Evolutionary conservation across 1,284 basidiomycete species (phyloP).

Genomic region (Calocybe gambosa): DNA sequence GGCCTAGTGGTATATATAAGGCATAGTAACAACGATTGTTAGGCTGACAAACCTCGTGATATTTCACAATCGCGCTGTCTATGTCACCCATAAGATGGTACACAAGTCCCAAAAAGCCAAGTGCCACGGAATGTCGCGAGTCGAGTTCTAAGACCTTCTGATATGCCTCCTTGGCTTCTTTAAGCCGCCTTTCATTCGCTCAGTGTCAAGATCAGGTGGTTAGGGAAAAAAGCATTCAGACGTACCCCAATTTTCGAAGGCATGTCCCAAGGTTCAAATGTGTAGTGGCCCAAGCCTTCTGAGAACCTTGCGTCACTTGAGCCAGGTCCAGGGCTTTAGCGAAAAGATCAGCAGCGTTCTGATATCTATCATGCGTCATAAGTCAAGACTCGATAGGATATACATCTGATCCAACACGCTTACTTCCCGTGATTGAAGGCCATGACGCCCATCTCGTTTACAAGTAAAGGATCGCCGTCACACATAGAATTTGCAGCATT

Average conservation of each 20-base stretch:
- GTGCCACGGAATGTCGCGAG: conserved; percentile 69
- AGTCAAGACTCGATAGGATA: conserved; percentile 3
- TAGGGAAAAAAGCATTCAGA: background rate
- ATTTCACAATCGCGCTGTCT: conserved; percentile 78
- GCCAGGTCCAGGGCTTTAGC: conserved; percentile 68
- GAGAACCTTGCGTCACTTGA: conserved; percentile 77
- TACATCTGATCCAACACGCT: conserved; percentile 25
- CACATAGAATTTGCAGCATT: conserved; percentile 77
- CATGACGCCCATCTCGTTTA: conserved; percentile 93
- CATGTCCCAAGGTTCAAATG: conserved; percentile 90
- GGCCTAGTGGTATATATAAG: conserved; percentile 40
- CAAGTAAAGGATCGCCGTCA: conserved; percentile 79
- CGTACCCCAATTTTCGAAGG: conserved; percentile 69
- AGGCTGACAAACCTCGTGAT: conserved; percentile 64
- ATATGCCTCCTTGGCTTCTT: conserved; percentile 69
- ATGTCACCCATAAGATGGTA: conserved; percentile 68
- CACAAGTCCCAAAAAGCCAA: conserved; percentile 82
- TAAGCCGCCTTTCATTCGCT: conserved; percentile 46
- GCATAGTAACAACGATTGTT: background rate
- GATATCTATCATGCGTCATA: conserved; percentile 41
- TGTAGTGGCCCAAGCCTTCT: conserved; percentile 79
- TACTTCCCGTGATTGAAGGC: conserved; percentile 82
- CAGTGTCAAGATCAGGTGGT: background rate
- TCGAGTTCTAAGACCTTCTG: conserved; percentile 76
- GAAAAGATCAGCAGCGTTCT: conserved; percentile 68